phyloP scores from a whole-genome alignment of 1,284 basidiomycete genomes.

The Cutaneotrichosporon sp. region DNA sequence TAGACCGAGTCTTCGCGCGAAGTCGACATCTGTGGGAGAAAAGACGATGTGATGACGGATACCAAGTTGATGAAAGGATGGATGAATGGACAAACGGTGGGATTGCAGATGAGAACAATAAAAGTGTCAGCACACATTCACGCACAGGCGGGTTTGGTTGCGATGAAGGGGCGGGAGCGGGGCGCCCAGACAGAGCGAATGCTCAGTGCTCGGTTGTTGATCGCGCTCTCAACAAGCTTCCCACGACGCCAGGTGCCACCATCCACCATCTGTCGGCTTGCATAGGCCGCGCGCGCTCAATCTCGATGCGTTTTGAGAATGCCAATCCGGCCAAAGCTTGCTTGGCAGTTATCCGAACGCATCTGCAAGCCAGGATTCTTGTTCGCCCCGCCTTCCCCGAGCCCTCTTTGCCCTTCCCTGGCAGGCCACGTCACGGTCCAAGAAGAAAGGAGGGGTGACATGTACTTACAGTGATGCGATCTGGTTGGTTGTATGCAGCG shows the following conservation, averaged over 20 bases:
- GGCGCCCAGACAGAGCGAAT: conserved; percentile 8
- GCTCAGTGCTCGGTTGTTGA: not conserved
- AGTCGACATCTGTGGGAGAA: conserved; percentile 63
- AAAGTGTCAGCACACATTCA: conserved; percentile 4
- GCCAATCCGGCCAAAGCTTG: not conserved
- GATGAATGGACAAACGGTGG: conserved; percentile 7
- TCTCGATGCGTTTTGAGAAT: not conserved
- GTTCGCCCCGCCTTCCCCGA: not conserved
- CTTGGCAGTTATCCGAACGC: not conserved
- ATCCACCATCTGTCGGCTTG: not conserved
- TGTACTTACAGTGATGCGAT: not conserved
- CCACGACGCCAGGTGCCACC: not conserved
- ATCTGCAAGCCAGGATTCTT: not conserved
- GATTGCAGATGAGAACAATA: not conserved
- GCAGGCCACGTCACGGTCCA: conserved; percentile 9
- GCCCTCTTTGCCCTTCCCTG: conserved; percentile 6
- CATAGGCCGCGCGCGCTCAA: conserved; percentile 4
- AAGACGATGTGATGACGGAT: not conserved
- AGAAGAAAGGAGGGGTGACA: not conserved
- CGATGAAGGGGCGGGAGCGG: conserved; percentile 11
- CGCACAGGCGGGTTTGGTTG: conserved; percentile 3
- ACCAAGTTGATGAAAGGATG: conserved; percentile 12
- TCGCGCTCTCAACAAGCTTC: not conserved
- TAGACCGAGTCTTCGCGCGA: conserved; percentile 96
- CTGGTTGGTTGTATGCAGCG: conserved; percentile 1